Evolutionary conservation across 2,329 filamentous ascomycete genomes (phyloP).

Genomic region (Diplodia seriata): DNA sequence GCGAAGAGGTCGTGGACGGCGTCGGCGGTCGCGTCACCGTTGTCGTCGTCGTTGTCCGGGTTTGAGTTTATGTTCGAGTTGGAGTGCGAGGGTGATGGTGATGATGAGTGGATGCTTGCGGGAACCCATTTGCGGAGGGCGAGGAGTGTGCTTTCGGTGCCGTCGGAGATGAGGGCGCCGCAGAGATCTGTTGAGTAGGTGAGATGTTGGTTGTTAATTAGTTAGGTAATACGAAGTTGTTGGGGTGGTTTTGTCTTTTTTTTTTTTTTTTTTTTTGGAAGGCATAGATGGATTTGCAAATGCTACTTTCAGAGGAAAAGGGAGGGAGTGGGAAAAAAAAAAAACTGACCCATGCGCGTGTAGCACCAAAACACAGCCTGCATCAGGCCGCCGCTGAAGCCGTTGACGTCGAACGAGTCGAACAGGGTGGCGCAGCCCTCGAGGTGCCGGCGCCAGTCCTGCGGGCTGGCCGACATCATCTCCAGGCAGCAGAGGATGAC

Average conservation of each 20-base stretch:
- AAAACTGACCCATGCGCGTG: conserved; percentile 55
- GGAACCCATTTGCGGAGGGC: conserved; percentile 57
- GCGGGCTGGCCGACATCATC: conserved; percentile 51
- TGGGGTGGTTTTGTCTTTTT: too few relatives aligned
- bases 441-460: conserved; percentile 60
- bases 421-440: conserved; percentile 61
- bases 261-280: too few relatives aligned
- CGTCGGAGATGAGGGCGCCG: conserved; percentile 60
- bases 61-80: not conserved
- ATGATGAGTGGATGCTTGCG: conserved; percentile 30
- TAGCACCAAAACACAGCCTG: conserved; percentile 64
- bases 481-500: conserved; percentile 63
- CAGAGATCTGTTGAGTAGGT: conserved; percentile 51
- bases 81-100: too few relatives aligned
- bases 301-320: too few relatives aligned
- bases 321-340: not conserved
- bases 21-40: too few relatives aligned
- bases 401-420: conserved; percentile 59
- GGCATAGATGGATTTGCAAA: not conserved
- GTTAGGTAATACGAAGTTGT: too few relatives aligned
- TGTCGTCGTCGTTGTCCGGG: too few relatives aligned
- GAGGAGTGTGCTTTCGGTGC: conserved; percentile 57
- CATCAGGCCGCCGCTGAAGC: conserved; percentile 58
- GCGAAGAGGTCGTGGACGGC: conserved; percentile 46
- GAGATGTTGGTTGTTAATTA: too few relatives aligned